Base-by-base conservation (phyloP, 1,284 basidiomycete species). In the Malassezia psittaci region DNA sequence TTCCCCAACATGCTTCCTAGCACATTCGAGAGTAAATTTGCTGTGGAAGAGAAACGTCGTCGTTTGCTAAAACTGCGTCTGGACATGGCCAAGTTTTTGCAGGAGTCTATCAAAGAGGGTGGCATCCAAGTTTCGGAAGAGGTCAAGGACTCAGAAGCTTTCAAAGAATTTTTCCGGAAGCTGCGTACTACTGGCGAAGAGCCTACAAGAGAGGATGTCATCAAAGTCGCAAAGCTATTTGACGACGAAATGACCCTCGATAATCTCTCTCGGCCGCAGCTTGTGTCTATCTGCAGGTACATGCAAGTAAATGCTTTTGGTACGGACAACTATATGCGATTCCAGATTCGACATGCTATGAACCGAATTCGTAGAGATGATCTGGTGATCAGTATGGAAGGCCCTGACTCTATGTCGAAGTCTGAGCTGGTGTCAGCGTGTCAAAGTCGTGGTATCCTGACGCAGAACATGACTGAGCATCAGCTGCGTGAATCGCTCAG, bases 161-260 rank as follows among this genome's bases (percentile, higher is more conserved):
- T 98, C 81, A 96, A 96, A 74, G 90, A 96, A 76, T 98, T 99
- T 78, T 99, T 98, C 85, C 84, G 90, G 73, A 98, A 98, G 79
- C 87, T 96, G 59, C 86, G 93, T 54, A 87, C 88, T 8, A 98
- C 91, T 1, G 93, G 93, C 56, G 93, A 96, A 79, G 82, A 84
- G 1, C 93, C 93, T 16, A 90, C 90, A 2, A 80, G 84, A 6
- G 77, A 83, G 59, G 93, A 98, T 72, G 82, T 96, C 62, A 84
- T 96, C 78, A 88, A 85, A 67, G 93, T 98, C 29, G 93, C 93
- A 51, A 90, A 89, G 71, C 82, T 96, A 42, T 98, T 99, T 75
- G 88, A 96, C 74, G 90, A 96, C 68, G 94, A 99, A 71, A 81
- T 98, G 58, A 96, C 93, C 0, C 82, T 99, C 55, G 94, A 98